Percentiles rank a stretch among this genome's conserved stretches.
These are phyloP conservation scores for Exserohilum rostratum DNA, from an alignment of 2,329 filamentous ascomycete species.

Conservation along the genomic window DNA sequence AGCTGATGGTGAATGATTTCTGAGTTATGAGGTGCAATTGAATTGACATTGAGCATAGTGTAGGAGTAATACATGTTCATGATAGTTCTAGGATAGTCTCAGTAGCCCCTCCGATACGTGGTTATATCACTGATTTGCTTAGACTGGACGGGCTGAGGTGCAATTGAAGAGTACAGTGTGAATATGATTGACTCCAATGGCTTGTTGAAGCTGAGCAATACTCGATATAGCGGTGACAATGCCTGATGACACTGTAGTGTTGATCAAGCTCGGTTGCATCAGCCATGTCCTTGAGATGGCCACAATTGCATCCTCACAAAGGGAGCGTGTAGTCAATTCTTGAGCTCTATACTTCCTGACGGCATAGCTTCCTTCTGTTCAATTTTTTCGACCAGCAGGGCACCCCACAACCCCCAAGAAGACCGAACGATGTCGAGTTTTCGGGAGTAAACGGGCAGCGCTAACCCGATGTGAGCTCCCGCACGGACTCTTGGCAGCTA, in stretches of 20 bases:
- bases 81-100: too few relatives aligned
- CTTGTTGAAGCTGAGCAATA: too few relatives aligned
- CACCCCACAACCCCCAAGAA: not conserved
- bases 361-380: not conserved
- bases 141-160: too few relatives aligned
- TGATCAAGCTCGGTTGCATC: not conserved
- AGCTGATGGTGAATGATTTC: too few relatives aligned
- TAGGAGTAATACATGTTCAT: too few relatives aligned
- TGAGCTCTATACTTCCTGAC: too few relatives aligned
- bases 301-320: not conserved
- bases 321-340: not conserved
- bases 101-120: too few relatives aligned
- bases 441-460: constrained; percentile 20
- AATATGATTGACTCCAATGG: too few relatives aligned
- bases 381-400: not conserved
- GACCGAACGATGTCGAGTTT: not conserved
- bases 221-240: not conserved
- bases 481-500: constrained; percentile 28
- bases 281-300: not conserved
- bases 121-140: too few relatives aligned
- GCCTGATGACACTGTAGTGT: not conserved
- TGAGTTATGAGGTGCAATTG: too few relatives aligned
- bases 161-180: too few relatives aligned
- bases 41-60: too few relatives aligned
- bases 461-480: constrained; percentile 22